A percentile compares a stretch with the other conserved stretches of the same genome.
These are phyloP conservation scores for Nemophila menziesii DNA, from an alignment of 257 asterid species.

Conservation along the genomic window DNA sequence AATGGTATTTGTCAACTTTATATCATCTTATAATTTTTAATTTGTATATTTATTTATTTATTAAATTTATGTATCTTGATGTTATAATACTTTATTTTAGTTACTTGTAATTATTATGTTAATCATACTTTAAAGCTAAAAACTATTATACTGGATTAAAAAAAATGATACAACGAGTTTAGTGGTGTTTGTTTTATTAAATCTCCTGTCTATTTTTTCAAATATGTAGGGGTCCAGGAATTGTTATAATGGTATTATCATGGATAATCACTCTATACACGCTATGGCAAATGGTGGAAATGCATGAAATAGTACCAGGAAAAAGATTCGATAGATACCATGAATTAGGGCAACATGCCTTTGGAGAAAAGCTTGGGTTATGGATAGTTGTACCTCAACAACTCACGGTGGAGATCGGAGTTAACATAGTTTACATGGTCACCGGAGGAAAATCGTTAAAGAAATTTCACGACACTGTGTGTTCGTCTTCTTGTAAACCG, in stretches of 20 bases:
- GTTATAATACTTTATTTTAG: too few species aligned
- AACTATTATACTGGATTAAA: too few species aligned
- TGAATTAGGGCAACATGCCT: conserved; percentile 44
- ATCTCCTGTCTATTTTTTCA: too few species aligned
- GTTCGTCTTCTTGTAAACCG: conserved; percentile 11
- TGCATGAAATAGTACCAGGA: conserved; percentile 46
- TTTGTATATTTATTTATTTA: not conserved
- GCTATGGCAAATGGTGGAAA: conserved; percentile 54
- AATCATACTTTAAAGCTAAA: too few species aligned
- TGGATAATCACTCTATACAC: conserved; percentile 56
- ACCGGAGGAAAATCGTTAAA: conserved; percentile 41
- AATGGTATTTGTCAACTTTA: not conserved
- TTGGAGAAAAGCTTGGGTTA: conserved; percentile 39
- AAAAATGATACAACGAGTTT: too few species aligned
- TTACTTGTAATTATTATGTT: too few species aligned
- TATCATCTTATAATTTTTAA: not conserved
- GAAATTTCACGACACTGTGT: conserved; percentile 21
- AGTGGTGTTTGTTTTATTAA: too few species aligned
- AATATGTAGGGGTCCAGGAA: conserved; percentile 44
- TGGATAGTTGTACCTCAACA: conserved; percentile 53
- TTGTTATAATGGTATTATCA: conserved; percentile 25
- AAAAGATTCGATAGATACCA: conserved; percentile 49
- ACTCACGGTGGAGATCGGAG: conserved; percentile 35
- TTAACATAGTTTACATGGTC: conserved; percentile 47
- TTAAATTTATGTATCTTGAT: too few species aligned